Conservation (phyloP, 78 protist genomes). For the Dictyostelium firmibasis region DNA sequence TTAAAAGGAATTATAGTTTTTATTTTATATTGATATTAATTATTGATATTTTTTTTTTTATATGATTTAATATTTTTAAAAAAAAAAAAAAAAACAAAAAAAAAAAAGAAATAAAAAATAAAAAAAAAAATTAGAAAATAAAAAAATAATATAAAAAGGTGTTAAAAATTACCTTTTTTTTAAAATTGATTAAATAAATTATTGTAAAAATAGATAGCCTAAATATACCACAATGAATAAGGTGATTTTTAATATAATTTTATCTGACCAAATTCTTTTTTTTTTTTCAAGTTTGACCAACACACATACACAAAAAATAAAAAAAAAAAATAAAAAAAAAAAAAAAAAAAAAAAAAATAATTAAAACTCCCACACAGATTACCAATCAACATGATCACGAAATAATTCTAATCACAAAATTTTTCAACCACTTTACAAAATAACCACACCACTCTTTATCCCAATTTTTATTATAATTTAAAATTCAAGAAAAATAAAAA, state of each 20-base stretch:
- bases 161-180: not conserved
- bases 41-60: not conserved
- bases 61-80: not conserved
- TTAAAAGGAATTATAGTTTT: no score
- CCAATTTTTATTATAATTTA: no score
- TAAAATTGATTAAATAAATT: not conserved
- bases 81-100: not conserved
- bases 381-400: not conserved
- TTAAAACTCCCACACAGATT: no score
- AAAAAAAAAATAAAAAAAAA: no score
- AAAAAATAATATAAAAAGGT: no score
- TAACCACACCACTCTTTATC: not conserved
- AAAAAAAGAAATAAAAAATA: not conserved
- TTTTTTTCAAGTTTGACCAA: not conserved
- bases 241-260: not conserved
- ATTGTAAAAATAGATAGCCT: not conserved
- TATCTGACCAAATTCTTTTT: not conserved
- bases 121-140: not conserved
- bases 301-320: not conserved
- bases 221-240: not conserved
- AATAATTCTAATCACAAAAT: not conserved
- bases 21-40: no score
- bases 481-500: no score
- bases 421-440: not conserved
- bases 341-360: not conserved